phyloP scores from a whole-genome alignment of 441 rosid species.

The Dalechampia spathulata region DNA sequence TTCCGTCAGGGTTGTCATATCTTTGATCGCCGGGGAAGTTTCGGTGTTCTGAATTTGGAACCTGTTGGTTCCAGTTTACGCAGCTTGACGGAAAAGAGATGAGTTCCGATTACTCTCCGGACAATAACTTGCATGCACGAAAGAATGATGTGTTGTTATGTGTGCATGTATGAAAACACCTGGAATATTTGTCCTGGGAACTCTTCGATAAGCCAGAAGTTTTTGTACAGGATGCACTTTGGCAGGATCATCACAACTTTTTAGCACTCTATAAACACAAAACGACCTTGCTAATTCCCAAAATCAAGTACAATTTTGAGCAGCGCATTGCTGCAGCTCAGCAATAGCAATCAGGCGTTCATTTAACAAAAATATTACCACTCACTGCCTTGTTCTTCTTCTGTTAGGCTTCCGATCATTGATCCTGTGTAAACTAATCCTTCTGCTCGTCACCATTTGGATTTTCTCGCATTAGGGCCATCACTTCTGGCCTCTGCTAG shows the following conservation, averaged over 20 bases:
- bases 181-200: conserved; percentile 8
- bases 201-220: conserved; percentile 13
- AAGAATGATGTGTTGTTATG: too few species aligned
- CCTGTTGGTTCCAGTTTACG: too few species aligned
- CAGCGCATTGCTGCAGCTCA: conserved; percentile 23
- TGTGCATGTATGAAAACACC: too few species aligned
- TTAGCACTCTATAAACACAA: conserved; percentile 9
- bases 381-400: conserved; percentile 1
- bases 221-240: conserved; percentile 22
- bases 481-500: conserved; percentile 51
- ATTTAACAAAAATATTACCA: conserved; percentile 1
- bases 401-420: neutral
- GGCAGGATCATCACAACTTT: conserved; percentile 2
- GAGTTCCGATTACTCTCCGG: too few species aligned
- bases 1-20: too few species aligned
- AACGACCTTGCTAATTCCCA: conserved; percentile 6
- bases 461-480: conserved; percentile 45
- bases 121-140: too few species aligned
- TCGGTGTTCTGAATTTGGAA: too few species aligned
- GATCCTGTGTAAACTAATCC: conserved; percentile 1
- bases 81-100: too few species aligned
- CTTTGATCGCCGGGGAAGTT: too few species aligned
- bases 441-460: conserved; percentile 45
- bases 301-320: too few species aligned
- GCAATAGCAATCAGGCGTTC: conserved; percentile 7